A percentile compares a stretch with the other conserved stretches of the same genome.
Conservation (phyloP, 2,329 filamentous ascomycete genomes). For the Cephalotrichum gorgonifer region DNA sequence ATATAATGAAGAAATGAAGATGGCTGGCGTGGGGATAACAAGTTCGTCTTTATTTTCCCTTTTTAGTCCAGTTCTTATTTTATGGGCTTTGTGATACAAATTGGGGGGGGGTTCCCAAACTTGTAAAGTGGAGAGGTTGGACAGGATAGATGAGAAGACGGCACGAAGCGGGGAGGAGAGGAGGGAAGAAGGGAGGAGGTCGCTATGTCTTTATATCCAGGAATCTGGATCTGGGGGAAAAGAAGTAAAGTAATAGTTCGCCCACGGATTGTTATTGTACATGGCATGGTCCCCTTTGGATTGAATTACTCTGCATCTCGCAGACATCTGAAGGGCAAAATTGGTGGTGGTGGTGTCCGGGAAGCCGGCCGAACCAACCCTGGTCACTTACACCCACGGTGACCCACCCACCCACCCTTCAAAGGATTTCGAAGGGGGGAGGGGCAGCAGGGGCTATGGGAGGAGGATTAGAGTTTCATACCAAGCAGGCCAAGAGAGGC, state of each 20-base stretch:
- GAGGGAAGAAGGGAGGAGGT: neutral
- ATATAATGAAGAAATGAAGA: neutral
- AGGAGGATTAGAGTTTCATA: too few species aligned
- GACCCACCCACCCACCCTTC: too few species aligned
- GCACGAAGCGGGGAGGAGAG: neutral
- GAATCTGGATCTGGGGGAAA: constrained; percentile 1
- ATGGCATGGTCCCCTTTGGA: too few species aligned
- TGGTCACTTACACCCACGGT: neutral
- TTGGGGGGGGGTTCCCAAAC: neutral
- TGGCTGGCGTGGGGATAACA: neutral
- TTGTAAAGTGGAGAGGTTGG: neutral
- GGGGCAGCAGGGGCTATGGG: neutral
- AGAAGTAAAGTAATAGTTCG: neutral
- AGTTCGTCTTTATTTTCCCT: too few species aligned
- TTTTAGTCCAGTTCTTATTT: neutral
- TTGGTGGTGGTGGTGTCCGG: neutral
- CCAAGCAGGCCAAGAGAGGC: neutral
- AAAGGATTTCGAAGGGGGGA: neutral
- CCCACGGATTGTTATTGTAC: neutral
- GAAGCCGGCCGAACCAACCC: neutral
- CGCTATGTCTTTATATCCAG: constrained; percentile 3
- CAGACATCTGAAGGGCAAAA: too few species aligned
- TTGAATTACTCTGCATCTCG: too few species aligned
- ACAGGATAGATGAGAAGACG: neutral
- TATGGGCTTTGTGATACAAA: neutral